Evolutionary conservation across 2,329 filamentous ascomycete genomes (phyloP).

Genomic region (Myriosclerotinia scirpicola): DNA sequence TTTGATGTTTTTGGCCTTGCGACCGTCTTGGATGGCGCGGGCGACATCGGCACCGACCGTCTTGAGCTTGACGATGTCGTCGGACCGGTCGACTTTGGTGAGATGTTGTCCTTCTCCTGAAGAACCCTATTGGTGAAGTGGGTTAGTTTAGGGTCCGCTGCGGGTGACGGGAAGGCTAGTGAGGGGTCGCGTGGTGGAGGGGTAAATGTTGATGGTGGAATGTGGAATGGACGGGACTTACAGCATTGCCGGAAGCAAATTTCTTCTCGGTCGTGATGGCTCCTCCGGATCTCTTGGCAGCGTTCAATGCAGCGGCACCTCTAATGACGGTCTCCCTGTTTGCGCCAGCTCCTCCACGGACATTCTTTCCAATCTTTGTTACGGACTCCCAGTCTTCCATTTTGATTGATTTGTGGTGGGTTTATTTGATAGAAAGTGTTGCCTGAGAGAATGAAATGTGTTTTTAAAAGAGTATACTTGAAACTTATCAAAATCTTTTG

Average conservation of each 20-base stretch:
- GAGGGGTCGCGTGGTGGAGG: constrained; percentile 13
- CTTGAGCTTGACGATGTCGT: constrained; percentile 98
- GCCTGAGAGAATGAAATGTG: not conserved
- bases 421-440: not conserved
- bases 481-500: not conserved
- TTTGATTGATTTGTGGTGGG: constrained; percentile 31
- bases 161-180: not conserved
- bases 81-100: constrained; percentile 94
- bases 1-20: constrained; percentile 82
- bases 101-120: constrained; percentile 80
- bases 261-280: constrained; percentile 93
- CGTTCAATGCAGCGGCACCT: constrained; percentile 81
- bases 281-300: constrained; percentile 76
- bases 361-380: constrained; percentile 92
- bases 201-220: not conserved
- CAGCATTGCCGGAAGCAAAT: constrained; percentile 71
- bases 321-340: constrained; percentile 84
- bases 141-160: constrained; percentile 23
- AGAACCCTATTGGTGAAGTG: constrained; percentile 17
- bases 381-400: constrained; percentile 82
- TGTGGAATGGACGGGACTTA: constrained; percentile 50
- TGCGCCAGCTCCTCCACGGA: constrained; percentile 60
- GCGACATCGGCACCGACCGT: constrained; percentile 80
- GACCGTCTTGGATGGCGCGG: constrained; percentile 76
- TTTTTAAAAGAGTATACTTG: not conserved